Conservation (phyloP, 768 basidiomycete species). For the Mycena leptocephala region DNA sequence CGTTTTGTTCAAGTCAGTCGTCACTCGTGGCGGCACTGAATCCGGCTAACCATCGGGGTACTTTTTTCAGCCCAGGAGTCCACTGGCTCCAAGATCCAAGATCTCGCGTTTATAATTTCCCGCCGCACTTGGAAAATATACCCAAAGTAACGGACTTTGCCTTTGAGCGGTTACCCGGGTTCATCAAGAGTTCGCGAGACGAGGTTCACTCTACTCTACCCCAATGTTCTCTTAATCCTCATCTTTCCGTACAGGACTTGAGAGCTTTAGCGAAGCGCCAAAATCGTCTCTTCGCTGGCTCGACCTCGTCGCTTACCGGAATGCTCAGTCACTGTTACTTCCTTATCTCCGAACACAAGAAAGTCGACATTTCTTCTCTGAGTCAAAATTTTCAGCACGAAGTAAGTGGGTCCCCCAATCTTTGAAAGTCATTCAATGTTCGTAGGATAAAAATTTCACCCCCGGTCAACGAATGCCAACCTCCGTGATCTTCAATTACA, state of each 20-base stretch:
- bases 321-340: constrained; percentile 93
- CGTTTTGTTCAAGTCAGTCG: constrained; percentile 82
- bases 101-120: constrained; percentile 90
- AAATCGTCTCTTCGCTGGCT: constrained; percentile 80
- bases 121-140: constrained; percentile 78
- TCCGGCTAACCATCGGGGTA: neutral
- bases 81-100: constrained; percentile 92
- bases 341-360: constrained; percentile 81
- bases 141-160: constrained; percentile 89
- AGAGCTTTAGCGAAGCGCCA: constrained; percentile 72
- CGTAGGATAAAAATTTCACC: constrained; percentile 77
- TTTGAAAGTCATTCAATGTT: neutral
- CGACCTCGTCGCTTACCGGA: constrained; percentile 91
- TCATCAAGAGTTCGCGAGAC: constrained; percentile 87
- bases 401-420: constrained; percentile 57
- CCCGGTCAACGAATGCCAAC: constrained; percentile 86
- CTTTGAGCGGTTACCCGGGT: constrained; percentile 83
- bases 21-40: neutral
- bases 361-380: constrained; percentile 73
- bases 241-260: constrained; percentile 68
- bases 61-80: constrained; percentile 79
- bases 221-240: neutral
- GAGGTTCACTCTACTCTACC: constrained; percentile 53
- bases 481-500: constrained; percentile 76
- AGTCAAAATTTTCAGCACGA: constrained; percentile 73